These are phyloP conservation scores for Dinochytrium kinnereticum DNA, from an alignment of 371 early-diverging fungal genomes.

Conservation along the genomic window DNA sequence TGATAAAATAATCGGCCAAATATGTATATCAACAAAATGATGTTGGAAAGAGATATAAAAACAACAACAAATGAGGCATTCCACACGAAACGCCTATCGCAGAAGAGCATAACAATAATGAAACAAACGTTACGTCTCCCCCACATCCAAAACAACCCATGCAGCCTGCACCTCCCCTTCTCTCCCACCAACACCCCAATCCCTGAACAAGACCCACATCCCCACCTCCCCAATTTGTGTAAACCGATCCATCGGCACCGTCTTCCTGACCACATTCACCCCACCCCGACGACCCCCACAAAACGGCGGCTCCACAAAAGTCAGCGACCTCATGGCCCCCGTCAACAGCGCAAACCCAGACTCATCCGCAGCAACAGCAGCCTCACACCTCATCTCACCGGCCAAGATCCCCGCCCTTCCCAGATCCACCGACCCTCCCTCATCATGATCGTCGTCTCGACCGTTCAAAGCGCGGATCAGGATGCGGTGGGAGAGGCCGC, in stretches of 20 bases:
- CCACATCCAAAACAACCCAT: not conserved
- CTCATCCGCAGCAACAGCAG: not conserved
- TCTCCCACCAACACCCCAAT: not conserved
- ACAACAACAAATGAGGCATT: no score
- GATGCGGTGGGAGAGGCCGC: not conserved
- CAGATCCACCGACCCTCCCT: not conserved
- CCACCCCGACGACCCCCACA: not conserved
- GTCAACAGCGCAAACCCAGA: not conserved
- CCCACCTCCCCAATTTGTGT: not conserved
- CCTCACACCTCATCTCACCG: not conserved
- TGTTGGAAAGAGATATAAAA: no score
- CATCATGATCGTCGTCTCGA: no score
- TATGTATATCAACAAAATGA: not conserved
- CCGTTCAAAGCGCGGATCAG: not conserved
- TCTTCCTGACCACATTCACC: not conserved
- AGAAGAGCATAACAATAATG: no score
- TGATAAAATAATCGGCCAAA: no score
- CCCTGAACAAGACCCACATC: not conserved
- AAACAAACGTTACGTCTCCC: no score
- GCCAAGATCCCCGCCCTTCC: not conserved
- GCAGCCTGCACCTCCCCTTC: not conserved
- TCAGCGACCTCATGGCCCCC: not conserved
- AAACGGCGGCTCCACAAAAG: not conserved
- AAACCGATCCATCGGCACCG: not conserved
- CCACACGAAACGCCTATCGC: no score